Conservation (phyloP, 306 rosid species). For the Mimosa pudica region DNA sequence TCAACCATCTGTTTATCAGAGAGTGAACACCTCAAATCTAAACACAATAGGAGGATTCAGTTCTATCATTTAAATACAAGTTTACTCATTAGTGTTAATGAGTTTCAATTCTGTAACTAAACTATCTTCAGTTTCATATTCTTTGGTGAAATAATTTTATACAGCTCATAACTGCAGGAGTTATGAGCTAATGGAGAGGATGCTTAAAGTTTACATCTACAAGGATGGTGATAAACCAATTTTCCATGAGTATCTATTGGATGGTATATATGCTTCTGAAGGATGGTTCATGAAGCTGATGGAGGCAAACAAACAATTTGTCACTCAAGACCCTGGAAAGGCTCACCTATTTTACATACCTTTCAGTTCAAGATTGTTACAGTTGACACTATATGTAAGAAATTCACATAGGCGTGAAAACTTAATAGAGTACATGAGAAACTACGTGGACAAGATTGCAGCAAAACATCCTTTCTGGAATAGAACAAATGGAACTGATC, state of each 20-base stretch:
- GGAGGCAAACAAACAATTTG: constrained; percentile 70
- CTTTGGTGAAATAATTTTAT: constrained; percentile 30
- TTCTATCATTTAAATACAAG: neutral
- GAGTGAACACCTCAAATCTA: neutral
- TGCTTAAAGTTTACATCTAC: constrained; percentile 79
- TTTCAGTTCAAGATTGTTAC: constrained; percentile 83
- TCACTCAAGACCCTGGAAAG: constrained; percentile 59
- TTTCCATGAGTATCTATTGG: constrained; percentile 74
- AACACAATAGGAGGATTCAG: constrained; percentile 8
- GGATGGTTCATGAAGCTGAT: constrained; percentile 94
- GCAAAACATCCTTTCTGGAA: constrained; percentile 85
- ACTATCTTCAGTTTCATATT: constrained; percentile 28
- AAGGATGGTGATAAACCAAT: constrained; percentile 79
- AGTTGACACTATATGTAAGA: constrained; percentile 65
- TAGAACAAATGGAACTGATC: constrained; percentile 88
- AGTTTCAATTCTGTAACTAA: constrained; percentile 17
- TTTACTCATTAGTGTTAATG: neutral
- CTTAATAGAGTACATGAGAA: constrained; percentile 67
- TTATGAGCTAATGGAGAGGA: constrained; percentile 87
- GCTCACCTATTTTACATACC: constrained; percentile 96
- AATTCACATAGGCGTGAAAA: constrained; percentile 69
- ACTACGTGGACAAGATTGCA: constrained; percentile 56
- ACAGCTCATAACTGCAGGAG: constrained; percentile 56
- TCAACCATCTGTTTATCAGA: neutral
- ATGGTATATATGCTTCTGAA: constrained; percentile 92